phyloP scores from a whole-genome alignment of 169 alveolate species.

The Plasmodium vivax region DNA sequence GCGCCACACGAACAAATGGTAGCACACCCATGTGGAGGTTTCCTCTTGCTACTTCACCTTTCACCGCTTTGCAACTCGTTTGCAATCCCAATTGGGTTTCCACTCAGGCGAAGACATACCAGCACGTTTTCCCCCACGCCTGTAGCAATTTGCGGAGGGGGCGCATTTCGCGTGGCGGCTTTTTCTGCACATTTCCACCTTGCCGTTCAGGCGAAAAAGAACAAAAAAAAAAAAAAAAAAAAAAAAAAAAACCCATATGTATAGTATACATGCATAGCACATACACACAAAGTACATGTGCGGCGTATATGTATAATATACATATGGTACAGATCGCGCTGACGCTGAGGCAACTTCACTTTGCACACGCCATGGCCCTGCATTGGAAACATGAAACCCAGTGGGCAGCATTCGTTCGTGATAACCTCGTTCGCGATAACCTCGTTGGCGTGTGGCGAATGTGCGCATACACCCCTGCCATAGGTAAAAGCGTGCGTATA shows the following conservation, averaged over 20 bases:
- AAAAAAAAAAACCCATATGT: neutral
- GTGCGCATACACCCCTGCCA: neutral
- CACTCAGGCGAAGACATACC: neutral
- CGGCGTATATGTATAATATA: neutral
- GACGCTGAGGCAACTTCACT: neutral
- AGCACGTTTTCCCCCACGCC: neutral
- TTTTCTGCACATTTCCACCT: constrained; percentile 40
- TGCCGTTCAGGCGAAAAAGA: constrained; percentile 32
- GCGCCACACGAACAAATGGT: neutral
- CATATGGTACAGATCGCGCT: neutral
- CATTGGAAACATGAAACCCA: neutral
- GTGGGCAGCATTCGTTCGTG: neutral
- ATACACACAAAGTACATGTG: neutral
- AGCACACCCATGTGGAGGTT: neutral
- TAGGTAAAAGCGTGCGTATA: neutral
- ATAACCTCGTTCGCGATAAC: too few relatives aligned
- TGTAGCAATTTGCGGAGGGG: neutral
- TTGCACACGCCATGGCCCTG: neutral
- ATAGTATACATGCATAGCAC: neutral
- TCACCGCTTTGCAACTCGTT: neutral
- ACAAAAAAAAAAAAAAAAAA: neutral
- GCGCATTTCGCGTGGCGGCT: neutral
- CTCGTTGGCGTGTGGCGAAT: neutral
- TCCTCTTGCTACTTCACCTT: neutral
- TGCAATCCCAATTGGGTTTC: neutral